Conservation (phyloP, 306 rosid species). For the Gillenia trifoliata region DNA sequence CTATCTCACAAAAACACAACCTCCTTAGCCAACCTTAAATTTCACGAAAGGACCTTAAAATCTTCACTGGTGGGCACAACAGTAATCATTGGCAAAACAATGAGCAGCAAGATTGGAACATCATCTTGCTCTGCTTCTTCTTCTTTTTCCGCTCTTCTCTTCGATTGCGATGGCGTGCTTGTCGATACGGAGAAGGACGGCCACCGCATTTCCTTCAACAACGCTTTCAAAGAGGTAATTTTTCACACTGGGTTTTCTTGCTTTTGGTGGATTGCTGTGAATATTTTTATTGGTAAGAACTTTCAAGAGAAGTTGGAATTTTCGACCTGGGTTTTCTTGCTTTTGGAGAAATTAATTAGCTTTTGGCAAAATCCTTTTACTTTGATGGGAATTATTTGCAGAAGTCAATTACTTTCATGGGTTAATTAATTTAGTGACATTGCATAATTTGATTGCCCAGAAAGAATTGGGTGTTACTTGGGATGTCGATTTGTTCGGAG, state of each 20-base stretch:
- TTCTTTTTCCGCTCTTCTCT: conserved; percentile 76
- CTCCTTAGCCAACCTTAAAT: conserved; percentile 27
- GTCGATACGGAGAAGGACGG: conserved; percentile 98
- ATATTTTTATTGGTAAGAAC: background rate
- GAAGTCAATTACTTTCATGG: conserved; percentile 1
- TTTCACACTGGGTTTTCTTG: background rate
- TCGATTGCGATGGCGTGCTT: conserved; percentile 96
- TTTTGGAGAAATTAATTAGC: background rate
- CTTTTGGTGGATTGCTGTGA: background rate
- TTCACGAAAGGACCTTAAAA: conserved; percentile 27
- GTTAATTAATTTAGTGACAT: background rate
- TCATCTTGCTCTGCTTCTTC: conserved; percentile 50
- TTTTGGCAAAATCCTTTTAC: background rate
- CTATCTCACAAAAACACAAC: conserved; percentile 21
- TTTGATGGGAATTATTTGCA: background rate
- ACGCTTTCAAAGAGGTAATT: conserved; percentile 77
- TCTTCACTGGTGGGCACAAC: conserved; percentile 38
- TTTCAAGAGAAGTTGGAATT: background rate
- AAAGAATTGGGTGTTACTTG: conserved; percentile 82
- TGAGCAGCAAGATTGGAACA: conserved; percentile 1
- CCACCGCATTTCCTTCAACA: conserved; percentile 86
- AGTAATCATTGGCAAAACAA: conserved; percentile 18
- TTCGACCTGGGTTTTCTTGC: background rate
- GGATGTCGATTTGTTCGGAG: conserved; percentile 96
- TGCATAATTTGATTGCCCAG: conserved; percentile 35